Conservation (phyloP, 2,329 filamentous ascomycete genomes). For the Neopestalotiopsis rosae region DNA sequence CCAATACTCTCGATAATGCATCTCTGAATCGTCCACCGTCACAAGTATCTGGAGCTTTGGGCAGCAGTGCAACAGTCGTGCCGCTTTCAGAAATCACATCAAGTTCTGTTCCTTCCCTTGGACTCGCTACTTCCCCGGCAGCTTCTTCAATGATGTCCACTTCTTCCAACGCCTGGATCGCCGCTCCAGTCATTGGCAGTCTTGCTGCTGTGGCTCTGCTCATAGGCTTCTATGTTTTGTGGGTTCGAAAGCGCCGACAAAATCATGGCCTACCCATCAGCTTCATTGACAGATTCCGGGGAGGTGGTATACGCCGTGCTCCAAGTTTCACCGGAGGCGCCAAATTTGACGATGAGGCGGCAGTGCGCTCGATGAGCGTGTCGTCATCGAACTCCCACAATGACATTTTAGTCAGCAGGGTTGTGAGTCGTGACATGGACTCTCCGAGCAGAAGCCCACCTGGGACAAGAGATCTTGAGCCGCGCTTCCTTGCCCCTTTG, state of each 20-base stretch:
- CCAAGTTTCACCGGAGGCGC: neutral
- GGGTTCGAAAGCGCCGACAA: constrained; percentile 32
- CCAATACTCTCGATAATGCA: neutral
- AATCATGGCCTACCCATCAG: neutral
- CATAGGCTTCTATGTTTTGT: constrained; percentile 36
- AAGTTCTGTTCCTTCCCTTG: neutral
- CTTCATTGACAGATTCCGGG: neutral
- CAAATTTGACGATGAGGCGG: neutral
- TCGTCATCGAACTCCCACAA: neutral
- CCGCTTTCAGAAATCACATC: constrained; percentile 12
- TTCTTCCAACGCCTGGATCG: constrained; percentile 38
- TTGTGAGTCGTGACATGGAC: neutral
- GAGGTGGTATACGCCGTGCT: neutral
- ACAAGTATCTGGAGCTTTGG: neutral
- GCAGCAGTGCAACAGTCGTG: neutral
- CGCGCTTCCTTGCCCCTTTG: neutral
- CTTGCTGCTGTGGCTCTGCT: constrained; percentile 38
- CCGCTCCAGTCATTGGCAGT: constrained; percentile 39
- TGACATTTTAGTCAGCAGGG: neutral
- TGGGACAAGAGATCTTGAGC: too few species aligned
- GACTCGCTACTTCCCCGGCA: neutral
- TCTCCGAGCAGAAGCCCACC: neutral
- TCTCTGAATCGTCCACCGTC: neutral
- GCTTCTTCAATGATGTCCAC: neutral
- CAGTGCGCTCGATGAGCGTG: neutral